These are phyloP conservation scores for Ogataea ganodermae DNA, from an alignment of 805 yeast species.

Conservation along the genomic window DNA sequence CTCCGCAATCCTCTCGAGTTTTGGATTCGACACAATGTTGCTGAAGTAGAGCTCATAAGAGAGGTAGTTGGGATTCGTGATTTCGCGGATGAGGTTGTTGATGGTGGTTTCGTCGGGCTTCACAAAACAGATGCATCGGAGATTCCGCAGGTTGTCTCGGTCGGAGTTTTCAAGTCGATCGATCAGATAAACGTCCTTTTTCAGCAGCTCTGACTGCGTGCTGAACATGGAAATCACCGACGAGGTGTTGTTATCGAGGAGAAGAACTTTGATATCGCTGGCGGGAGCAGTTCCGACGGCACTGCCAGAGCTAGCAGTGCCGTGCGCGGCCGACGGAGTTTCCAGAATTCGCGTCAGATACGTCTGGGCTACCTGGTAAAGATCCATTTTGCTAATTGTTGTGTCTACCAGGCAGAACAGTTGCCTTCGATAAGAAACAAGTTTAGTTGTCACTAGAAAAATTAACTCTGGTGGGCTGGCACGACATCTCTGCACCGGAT, in stretches of 20 bases:
- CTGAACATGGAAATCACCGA: conserved; percentile 84
- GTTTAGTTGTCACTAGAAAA: no score
- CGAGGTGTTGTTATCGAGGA: conserved; percentile 80
- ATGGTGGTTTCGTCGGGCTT: conserved; percentile 72
- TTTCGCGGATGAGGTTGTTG: conserved; percentile 60
- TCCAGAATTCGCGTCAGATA: conserved; percentile 44
- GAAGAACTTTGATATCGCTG: conserved; percentile 50
- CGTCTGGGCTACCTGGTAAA: conserved; percentile 46
- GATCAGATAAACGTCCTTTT: conserved; percentile 81
- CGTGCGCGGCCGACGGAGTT: not conserved
- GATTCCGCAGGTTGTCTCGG: conserved; percentile 73
- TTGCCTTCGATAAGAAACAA: no score
- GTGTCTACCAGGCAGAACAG: no score
- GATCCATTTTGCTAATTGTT: conserved; percentile 40
- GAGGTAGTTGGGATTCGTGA: conserved; percentile 76
- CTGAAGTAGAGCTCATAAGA: conserved; percentile 77
- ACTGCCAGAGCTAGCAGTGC: not conserved
- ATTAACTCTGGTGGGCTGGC: no score
- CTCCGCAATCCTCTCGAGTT: conserved; percentile 85
- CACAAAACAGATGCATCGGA: conserved; percentile 78
- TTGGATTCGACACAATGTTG: conserved; percentile 71
- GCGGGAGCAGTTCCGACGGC: conserved; percentile 7
- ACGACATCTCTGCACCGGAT: not conserved
- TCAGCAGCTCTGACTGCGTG: conserved; percentile 81
- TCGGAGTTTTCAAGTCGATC: conserved; percentile 62